These are phyloP conservation scores for Asterochloris sp. DNA, from an alignment of 139 green algal genomes.

Conservation along the genomic window DNA sequence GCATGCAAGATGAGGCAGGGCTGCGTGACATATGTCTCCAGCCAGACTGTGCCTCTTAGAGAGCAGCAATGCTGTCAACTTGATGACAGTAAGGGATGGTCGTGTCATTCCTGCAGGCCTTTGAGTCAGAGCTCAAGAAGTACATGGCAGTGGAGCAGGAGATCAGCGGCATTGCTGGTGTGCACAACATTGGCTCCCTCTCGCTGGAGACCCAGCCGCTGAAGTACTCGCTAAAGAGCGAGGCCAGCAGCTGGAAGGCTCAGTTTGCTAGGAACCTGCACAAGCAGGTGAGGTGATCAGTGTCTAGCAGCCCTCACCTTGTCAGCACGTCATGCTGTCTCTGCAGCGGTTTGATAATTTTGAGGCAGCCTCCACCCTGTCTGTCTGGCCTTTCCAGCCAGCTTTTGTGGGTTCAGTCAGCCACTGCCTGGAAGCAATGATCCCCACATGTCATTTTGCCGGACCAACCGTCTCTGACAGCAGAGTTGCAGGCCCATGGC, in stretches of 20 bases:
- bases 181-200: conserved; percentile 86
- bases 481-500: too few species aligned
- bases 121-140: conserved; percentile 80
- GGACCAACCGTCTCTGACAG: too few species aligned
- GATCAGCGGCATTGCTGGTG: conserved; percentile 54
- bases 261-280: conserved; percentile 93
- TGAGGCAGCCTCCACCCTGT: too few species aligned
- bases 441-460: too few species aligned
- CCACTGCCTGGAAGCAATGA: too few species aligned
- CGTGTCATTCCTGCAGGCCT: conserved; percentile 35
- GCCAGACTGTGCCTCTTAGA: background rate
- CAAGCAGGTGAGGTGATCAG: conserved; percentile 43
- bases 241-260: conserved; percentile 88
- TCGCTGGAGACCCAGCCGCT: conserved; percentile 81
- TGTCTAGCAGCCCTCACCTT: background rate
- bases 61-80: background rate
- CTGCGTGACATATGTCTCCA: too few species aligned
- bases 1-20: too few species aligned
- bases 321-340: conserved; percentile 66
- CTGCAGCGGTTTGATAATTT: background rate
- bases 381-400: too few species aligned
- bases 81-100: background rate
- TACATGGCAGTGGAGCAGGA: conserved; percentile 63
- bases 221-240: conserved; percentile 76
- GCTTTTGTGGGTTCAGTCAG: too few species aligned